A percentile compares a stretch with the other conserved stretches of the same genome.
phyloP scores from a whole-genome alignment of 2,329 filamentous ascomycete genomes.

The Arthrobotrys sinensis region DNA sequence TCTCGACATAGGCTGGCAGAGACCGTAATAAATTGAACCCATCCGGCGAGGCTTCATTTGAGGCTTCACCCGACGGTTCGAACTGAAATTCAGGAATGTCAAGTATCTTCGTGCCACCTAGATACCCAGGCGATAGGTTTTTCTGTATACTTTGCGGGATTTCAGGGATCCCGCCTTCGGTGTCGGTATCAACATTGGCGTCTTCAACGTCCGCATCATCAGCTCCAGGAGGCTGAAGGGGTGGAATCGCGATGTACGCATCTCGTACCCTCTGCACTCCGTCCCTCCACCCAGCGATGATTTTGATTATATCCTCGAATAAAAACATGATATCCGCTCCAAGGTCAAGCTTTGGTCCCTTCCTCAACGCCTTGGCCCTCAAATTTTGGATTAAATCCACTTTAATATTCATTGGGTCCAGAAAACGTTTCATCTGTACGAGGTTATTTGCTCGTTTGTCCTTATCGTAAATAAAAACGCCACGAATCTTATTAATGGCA shows the following conservation, averaged over 20 bases:
- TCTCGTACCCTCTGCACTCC: constrained; percentile 9
- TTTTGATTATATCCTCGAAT: constrained; percentile 27
- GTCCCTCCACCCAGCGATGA: constrained; percentile 16
- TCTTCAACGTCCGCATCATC: constrained; percentile 27
- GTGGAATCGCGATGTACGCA: constrained; percentile 41
- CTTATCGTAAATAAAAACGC: constrained; percentile 17
- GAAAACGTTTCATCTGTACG: constrained; percentile 1
- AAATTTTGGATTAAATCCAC: constrained; percentile 8
- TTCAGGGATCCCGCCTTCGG: not conserved
- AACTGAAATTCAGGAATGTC: constrained; percentile 7
- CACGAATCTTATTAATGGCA: not conserved
- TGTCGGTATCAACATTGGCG: not conserved
- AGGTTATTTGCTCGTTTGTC: not conserved
- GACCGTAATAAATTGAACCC: constrained; percentile 9
- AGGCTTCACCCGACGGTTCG: not conserved
- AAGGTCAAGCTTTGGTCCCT: constrained; percentile 17
- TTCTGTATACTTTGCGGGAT: constrained; percentile 14
- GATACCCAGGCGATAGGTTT: not conserved
- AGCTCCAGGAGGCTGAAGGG: constrained; percentile 10
- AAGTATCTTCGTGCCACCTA: not conserved
- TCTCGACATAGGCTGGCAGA: constrained; percentile 21
- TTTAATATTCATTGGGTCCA: not conserved
- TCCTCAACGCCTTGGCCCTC: constrained; percentile 5
- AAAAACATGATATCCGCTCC: constrained; percentile 33
- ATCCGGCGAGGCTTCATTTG: not conserved